Evolutionary conservation across 2,329 filamentous ascomycete species (phyloP).

Genomic region (Arthrinium phaeospermum): DNA sequence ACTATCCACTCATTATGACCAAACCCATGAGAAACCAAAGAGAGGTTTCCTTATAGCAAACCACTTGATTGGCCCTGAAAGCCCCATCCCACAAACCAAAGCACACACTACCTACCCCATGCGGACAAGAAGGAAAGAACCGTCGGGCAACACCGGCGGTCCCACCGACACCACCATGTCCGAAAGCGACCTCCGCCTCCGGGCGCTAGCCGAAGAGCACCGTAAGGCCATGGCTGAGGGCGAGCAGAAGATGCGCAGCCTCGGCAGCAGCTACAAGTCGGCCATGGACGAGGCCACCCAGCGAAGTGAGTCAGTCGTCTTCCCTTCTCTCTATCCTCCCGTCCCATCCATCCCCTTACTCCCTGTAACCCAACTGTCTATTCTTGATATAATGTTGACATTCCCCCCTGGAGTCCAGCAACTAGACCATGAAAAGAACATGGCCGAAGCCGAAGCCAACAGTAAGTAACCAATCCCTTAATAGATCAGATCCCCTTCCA

Average conservation of each 20-base stretch:
- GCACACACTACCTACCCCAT: background rate
- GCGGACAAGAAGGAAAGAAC: background rate
- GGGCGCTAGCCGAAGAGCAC: constrained; percentile 6
- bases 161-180: background rate
- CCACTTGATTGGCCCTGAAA: background rate
- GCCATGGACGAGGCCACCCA: background rate
- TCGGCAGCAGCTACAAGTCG: background rate
- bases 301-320: background rate
- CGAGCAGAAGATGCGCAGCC: constrained; percentile 9
- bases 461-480: background rate
- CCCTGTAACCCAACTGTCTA: background rate
- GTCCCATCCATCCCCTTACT: no score
- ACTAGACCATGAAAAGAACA: constrained; percentile 18
- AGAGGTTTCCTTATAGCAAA: background rate
- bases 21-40: background rate
- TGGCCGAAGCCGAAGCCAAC: background rate
- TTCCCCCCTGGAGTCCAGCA: background rate
- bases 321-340: background rate
- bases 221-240: constrained; percentile 5
- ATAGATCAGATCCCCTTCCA: background rate
- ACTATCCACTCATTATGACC: background rate
- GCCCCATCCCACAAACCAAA: background rate
- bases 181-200: background rate
- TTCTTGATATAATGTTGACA: background rate
- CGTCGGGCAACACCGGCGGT: background rate